Evolutionary conservation across 2,329 filamentous ascomycete species (phyloP).

Genomic region (Ophiognomonia clavigignenti-juglandacearum): DNA sequence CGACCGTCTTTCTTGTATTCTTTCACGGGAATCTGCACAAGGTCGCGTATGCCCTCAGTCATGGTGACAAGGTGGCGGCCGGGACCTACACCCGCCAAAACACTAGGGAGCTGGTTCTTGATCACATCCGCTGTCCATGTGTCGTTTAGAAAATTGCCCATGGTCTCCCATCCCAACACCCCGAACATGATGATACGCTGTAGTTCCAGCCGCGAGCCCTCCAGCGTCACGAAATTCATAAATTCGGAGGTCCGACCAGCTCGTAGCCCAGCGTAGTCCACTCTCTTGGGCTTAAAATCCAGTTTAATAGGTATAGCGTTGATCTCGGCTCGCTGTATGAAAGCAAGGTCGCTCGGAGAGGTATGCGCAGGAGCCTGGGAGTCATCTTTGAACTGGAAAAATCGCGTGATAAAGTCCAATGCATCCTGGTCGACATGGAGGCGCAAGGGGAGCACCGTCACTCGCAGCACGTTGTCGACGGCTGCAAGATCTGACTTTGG

Average conservation of each 20-base stretch:
- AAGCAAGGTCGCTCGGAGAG: slow-evolving; percentile 69
- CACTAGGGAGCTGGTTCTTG: slow-evolving; percentile 79
- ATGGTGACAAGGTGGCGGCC: slow-evolving; percentile 91
- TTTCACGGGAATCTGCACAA: slow-evolving; percentile 82
- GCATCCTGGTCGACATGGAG: slow-evolving; percentile 97
- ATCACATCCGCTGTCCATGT: slow-evolving; percentile 96
- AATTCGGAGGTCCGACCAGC: slow-evolving; percentile 96
- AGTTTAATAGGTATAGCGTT: slow-evolving; percentile 75
- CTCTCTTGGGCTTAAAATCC: slow-evolving; percentile 97
- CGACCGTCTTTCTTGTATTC: slow-evolving; percentile 95
- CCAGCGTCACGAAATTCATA: slow-evolving; percentile 96
- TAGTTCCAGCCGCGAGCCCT: slow-evolving; percentile 80
- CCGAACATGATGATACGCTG: slow-evolving; percentile 91
- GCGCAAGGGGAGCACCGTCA: slow-evolving; percentile 74
- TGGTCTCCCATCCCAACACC: slow-evolving; percentile 80
- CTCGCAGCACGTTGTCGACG: slow-evolving; percentile 81
- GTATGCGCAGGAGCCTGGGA: slow-evolving; percentile 44
- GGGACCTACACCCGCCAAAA: slow-evolving; percentile 83
- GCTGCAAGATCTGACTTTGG: slow-evolving; percentile 80
- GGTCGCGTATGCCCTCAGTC: slow-evolving; percentile 76
- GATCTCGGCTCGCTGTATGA: slow-evolving; percentile 85
- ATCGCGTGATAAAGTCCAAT: slow-evolving; percentile 91
- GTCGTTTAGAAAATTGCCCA: slow-evolving; percentile 87
- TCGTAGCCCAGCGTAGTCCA: slow-evolving; percentile 87
- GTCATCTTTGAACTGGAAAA: slow-evolving; percentile 96